Evolutionary conservation across 1,284 basidiomycete genomes (phyloP).

Genomic region (Sutorius eximius): DNA sequence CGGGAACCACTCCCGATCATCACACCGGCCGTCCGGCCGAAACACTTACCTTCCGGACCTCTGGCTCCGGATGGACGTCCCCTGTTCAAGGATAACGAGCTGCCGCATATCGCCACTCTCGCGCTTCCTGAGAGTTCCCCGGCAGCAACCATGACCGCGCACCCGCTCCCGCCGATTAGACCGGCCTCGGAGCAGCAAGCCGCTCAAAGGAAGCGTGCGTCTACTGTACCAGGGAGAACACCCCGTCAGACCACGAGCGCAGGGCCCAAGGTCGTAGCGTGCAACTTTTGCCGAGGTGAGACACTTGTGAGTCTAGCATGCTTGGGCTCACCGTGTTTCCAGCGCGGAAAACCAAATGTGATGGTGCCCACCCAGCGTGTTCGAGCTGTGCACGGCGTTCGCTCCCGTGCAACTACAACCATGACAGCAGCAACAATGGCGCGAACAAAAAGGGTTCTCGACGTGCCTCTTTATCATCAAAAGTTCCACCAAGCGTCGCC

Average conservation of each 20-base stretch:
- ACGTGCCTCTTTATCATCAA: constrained; percentile 49
- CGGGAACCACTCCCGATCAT: constrained; percentile 30
- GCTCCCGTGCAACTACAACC: constrained; percentile 75
- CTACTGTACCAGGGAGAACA: constrained; percentile 63
- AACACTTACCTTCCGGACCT: constrained; percentile 27
- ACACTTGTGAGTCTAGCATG: constrained; percentile 6
- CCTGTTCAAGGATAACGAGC: constrained; percentile 58
- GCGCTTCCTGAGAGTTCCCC: constrained; percentile 55
- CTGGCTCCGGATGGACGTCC: constrained; percentile 36
- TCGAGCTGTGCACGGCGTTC: constrained; percentile 73
- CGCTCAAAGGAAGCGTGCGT: constrained; percentile 62
- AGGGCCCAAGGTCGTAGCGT: constrained; percentile 79
- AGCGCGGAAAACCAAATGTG: constrained; percentile 84
- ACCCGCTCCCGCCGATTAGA: constrained; percentile 57
- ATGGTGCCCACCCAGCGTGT: constrained; percentile 75
- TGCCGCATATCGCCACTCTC: constrained; percentile 70
- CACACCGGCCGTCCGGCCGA: constrained; percentile 29
- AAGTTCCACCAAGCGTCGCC: constrained; percentile 38
- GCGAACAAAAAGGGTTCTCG: constrained; percentile 48
- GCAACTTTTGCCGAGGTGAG: constrained; percentile 78
- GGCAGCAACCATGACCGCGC: constrained; percentile 56
- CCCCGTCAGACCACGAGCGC: constrained; percentile 59
- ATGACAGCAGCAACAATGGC: constrained; percentile 50
- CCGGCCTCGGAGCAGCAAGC: constrained; percentile 62
- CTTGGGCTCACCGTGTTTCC: constrained; percentile 10